Evolutionary conservation across 352 stramenopile genomes (phyloP), one percentile per base, ranked within the genome.

Genomic region (Phytophthora crassamura): DNA sequence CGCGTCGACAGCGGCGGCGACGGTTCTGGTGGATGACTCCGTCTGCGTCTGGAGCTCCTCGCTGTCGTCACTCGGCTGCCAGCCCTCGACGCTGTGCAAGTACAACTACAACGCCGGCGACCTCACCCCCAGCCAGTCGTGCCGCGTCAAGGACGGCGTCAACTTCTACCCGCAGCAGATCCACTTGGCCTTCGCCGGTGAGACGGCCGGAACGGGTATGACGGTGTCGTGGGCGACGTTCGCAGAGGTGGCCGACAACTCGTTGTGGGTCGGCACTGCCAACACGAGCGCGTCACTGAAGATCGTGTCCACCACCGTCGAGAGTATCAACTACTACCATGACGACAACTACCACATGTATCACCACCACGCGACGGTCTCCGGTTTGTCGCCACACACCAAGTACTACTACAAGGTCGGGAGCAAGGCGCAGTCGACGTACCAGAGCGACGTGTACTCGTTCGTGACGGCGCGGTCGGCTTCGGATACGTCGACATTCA

Each of bases 81-180:
- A 69, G 18, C 72, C 75, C 5, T 64, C 54, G 12, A 50, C 68
- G 7, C 40, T 75, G 2, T 83, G 75, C 47, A 57, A 61, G 20
- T 80, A 78, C 57, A 75, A 78, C 50, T 79, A 60, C 64, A 67
- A 76, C 16, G 30, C 59, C 22, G 70, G 75, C 1, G 75, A 80
- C 40, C 38, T 78, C 28, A 80, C 62, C 15, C 45, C 60, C 1
- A 67, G 56, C 50, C 52, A 82, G 59, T 78, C 73, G 14, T 84
- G 75, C 33, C 75, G 72, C 22, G 67, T 80, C 41, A 69, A 67
- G 42, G 32, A 56, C 4, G 64, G 64, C 38, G 68, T 70, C 42
- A 83, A 83, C 64, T 77, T 57, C 42, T 84, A 84, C 60, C 79
- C 78, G 15, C 73, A 86, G 46, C 80, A 89, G 52, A 55, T 86